phyloP scores from a whole-genome alignment of 2,329 filamentous ascomycete genomes.

The Cryoendolithus antarcticus region DNA sequence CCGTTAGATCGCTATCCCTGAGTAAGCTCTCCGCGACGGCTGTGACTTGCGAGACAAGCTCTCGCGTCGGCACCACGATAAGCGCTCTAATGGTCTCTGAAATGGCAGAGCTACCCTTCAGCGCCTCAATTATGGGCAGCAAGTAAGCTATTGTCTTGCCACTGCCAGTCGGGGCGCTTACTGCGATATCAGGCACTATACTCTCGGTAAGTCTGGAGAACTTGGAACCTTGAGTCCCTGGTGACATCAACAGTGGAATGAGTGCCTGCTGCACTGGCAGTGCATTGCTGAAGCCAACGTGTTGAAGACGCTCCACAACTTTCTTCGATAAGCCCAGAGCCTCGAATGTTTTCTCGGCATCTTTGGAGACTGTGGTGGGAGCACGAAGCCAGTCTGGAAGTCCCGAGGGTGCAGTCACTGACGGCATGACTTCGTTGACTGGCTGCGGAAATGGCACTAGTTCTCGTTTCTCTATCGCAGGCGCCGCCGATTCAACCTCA shows the following conservation, averaged over 20 bases:
- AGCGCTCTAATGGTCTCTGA: constrained; percentile 62
- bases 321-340: constrained; percentile 51
- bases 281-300: constrained; percentile 57
- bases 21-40: constrained; percentile 62
- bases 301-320: constrained; percentile 48
- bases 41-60: constrained; percentile 63
- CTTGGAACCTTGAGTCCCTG: constrained; percentile 32
- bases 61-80: constrained; percentile 75
- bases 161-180: constrained; percentile 88
- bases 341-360: constrained; percentile 48
- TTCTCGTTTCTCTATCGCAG: constrained; percentile 31
- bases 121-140: constrained; percentile 66
- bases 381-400: constrained; percentile 70
- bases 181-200: constrained; percentile 57
- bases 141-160: constrained; percentile 92
- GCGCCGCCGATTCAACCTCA: constrained; percentile 10
- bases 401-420: constrained; percentile 59
- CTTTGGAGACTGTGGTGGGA: constrained; percentile 56
- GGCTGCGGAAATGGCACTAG: constrained; percentile 76
- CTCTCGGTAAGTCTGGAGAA: constrained; percentile 16
- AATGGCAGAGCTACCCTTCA: constrained; percentile 45
- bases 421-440: constrained; percentile 44
- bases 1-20: constrained; percentile 57
- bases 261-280: constrained; percentile 71
- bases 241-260: constrained; percentile 61